These are phyloP conservation scores for Coemansia sp. DNA, from an alignment of 192 early-diverging fungal genomes.

Conservation along the genomic window DNA sequence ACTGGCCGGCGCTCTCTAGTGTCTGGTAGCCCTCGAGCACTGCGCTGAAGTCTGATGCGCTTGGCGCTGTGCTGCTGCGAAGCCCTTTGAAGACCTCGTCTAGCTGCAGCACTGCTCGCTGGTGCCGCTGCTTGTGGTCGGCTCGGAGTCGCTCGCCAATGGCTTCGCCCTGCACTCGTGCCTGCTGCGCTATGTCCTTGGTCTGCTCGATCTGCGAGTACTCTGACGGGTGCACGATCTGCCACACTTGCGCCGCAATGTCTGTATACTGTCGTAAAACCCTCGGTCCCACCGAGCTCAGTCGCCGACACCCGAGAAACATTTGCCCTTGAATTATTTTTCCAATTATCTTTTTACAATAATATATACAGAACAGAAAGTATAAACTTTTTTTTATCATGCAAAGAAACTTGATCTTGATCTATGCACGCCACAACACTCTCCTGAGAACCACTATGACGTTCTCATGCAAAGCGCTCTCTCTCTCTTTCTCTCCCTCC, in stretches of 20 bases:
- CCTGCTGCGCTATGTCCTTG: constrained; percentile 19
- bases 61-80: background rate
- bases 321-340: background rate
- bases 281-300: background rate
- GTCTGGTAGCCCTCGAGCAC: constrained; percentile 37
- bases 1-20: background rate
- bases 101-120: constrained; percentile 3
- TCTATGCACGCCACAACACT: background rate
- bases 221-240: constrained; percentile 36
- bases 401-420: background rate
- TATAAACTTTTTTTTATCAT: background rate
- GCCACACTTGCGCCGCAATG: constrained; percentile 17
- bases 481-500: background rate
- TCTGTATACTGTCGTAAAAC: background rate
- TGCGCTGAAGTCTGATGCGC: constrained; percentile 17
- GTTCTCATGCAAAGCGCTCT: background rate
- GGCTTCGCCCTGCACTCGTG: background rate
- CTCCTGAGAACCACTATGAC: background rate
- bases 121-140: background rate
- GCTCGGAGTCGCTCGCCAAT: constrained; percentile 10
- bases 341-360: too few relatives aligned
- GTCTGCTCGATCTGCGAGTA: constrained; percentile 27
- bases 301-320: background rate
- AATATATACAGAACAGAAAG: background rate
- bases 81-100: constrained; percentile 16